Evolutionary conservation across 129 eudicot genomes (phyloP).

Genomic region (Lonicera japonica): DNA sequence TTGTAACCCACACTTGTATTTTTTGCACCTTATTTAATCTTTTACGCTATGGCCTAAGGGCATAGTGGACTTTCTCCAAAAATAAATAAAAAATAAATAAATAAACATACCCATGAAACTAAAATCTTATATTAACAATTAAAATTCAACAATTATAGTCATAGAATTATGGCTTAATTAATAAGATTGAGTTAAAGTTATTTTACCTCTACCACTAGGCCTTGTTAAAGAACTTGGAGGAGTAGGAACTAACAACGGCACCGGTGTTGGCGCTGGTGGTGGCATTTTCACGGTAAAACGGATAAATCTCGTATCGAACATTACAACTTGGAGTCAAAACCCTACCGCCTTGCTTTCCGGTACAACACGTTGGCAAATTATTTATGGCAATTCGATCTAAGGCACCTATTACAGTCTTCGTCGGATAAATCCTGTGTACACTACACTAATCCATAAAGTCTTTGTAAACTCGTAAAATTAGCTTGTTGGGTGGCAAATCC

Average conservation of each 20-base stretch:
- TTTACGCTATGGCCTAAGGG: no score
- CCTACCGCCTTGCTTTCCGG: constrained; percentile 11
- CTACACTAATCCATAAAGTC: neutral
- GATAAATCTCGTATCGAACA: constrained; percentile 22
- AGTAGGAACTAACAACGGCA: neutral
- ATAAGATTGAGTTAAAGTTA: neutral
- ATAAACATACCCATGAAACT: no score
- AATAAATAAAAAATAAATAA: no score
- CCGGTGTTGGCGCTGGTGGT: constrained; percentile 7
- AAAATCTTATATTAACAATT: neutral
- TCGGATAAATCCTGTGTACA: neutral
- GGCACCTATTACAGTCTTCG: constrained; percentile 11
- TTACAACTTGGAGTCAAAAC: constrained; percentile 11
- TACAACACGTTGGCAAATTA: neutral
- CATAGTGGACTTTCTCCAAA: no score
- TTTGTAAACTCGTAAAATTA: neutral
- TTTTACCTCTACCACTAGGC: neutral
- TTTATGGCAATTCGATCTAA: neutral
- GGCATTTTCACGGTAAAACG: constrained; percentile 23
- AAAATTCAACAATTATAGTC: no score
- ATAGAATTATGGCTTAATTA: no score
- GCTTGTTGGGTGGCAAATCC: neutral
- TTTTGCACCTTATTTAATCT: no score
- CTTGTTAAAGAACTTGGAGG: neutral
- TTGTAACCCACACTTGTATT: no score